Conservation (phyloP, 225 moss, liverwort and hornwort species). For the Polytrichum commune region DNA sequence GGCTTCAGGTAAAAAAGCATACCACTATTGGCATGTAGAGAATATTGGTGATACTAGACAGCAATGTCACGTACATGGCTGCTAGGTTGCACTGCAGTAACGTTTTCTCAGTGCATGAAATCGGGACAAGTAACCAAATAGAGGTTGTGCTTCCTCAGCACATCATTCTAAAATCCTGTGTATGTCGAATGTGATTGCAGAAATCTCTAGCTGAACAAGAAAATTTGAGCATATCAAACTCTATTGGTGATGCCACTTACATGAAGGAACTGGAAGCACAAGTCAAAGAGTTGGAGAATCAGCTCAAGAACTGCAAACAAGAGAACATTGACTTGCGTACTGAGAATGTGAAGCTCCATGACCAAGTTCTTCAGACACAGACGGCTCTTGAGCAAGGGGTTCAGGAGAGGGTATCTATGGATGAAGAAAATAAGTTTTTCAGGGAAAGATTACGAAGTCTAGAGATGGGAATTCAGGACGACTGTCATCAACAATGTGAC, state of each 20-base stretch:
- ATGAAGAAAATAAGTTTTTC: slow-evolving; percentile 34
- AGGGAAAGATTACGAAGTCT: slow-evolving; percentile 40
- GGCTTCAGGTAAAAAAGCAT: slow-evolving; percentile 37
- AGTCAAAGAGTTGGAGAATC: slow-evolving; percentile 58
- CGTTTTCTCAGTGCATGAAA: too few species aligned
- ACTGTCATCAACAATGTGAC: slow-evolving; percentile 25
- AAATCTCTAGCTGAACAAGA: not conserved
- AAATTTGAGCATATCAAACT: too few species aligned
- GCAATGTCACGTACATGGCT: too few species aligned
- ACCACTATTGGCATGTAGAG: too few species aligned
- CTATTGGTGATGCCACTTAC: too few species aligned
- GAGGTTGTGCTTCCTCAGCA: too few species aligned
- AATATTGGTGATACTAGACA: too few species aligned
- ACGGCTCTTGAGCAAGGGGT: slow-evolving; percentile 33
- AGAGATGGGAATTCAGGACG: slow-evolving; percentile 40
- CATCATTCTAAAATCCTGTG: too few species aligned
- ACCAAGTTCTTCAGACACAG: slow-evolving; percentile 38
- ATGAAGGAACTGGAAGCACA: slow-evolving; percentile 27
- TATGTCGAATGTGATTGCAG: slow-evolving; percentile 12
- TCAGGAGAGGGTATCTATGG: slow-evolving; percentile 41
- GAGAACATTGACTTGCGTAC: slow-evolving; percentile 37
- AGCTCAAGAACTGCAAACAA: slow-evolving; percentile 36
- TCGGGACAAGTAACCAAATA: too few species aligned
- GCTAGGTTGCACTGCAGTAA: too few species aligned
- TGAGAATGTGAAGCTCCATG: slow-evolving; percentile 47